These are phyloP conservation scores for Amphirosellinia nigrospora DNA, from an alignment of 495 filamentous ascomycete genomes.

Conservation along the genomic window DNA sequence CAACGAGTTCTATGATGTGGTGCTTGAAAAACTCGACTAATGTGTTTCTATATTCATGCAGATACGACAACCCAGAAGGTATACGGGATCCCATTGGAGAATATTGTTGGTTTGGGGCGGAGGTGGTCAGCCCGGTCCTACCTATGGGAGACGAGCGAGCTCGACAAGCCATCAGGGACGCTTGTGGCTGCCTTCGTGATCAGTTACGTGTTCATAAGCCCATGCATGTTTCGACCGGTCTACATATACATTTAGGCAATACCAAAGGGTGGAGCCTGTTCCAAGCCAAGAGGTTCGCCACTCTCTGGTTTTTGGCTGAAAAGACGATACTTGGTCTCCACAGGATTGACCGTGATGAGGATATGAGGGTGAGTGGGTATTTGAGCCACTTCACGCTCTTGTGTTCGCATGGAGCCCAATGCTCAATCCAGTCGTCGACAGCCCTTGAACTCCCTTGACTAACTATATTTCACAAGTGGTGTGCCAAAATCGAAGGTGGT, in stretches of 20 bases:
- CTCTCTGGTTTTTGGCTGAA: slow-evolving; percentile 31
- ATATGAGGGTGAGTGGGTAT: slow-evolving; percentile 11
- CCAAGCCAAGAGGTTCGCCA: slow-evolving; percentile 32
- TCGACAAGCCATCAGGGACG: slow-evolving; percentile 12
- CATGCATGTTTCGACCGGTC: slow-evolving; percentile 29
- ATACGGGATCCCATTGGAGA: not conserved
- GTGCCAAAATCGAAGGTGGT: not conserved
- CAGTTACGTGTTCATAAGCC: slow-evolving; percentile 34
- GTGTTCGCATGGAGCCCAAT: not conserved
- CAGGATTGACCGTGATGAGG: slow-evolving; percentile 27
- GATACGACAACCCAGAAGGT: not conserved
- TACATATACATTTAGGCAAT: slow-evolving; percentile 35
- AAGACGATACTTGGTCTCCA: slow-evolving; percentile 22
- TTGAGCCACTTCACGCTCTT: not conserved
- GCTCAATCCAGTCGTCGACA: not conserved
- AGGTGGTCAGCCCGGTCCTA: slow-evolving; percentile 31
- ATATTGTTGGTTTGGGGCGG: slow-evolving; percentile 33
- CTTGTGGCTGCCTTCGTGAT: slow-evolving; percentile 26
- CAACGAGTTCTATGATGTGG: not conserved
- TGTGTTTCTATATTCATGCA: not conserved
- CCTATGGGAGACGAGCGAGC: not conserved
- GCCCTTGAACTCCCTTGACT: not conserved
- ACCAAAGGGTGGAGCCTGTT: slow-evolving; percentile 32
- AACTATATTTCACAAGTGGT: slow-evolving; percentile 4
- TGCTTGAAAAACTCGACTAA: not conserved